phyloP scores from a whole-genome alignment of 192 early-diverging fungal genomes.

The Cladochytrium replicatum region DNA sequence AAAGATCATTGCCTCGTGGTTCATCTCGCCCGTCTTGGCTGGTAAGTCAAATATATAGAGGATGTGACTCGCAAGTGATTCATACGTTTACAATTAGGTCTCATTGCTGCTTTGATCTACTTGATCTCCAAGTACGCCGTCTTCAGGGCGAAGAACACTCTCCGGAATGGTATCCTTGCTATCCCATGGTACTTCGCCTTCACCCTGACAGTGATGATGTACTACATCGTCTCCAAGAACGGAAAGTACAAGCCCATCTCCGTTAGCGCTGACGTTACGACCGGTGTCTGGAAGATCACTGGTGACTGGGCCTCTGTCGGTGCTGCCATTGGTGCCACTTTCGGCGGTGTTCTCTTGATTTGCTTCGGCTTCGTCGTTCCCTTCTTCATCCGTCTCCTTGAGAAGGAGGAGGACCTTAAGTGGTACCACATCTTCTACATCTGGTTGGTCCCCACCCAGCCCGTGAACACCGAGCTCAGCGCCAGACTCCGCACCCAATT shows the following conservation, averaged over 20 bases:
- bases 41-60: too few species aligned
- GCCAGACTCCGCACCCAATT: slow-evolving; percentile 2
- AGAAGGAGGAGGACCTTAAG: slow-evolving; percentile 52
- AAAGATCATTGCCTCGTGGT: slow-evolving; percentile 65
- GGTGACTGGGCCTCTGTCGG: slow-evolving; percentile 33
- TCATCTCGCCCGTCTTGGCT: slow-evolving; percentile 58
- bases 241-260: slow-evolving; percentile 15
- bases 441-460: slow-evolving; percentile 43
- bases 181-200: slow-evolving; percentile 64
- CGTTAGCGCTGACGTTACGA: slow-evolving; percentile 13
- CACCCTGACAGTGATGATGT: slow-evolving; percentile 49
- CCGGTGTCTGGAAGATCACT: slow-evolving; percentile 29
- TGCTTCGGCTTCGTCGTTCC: slow-evolving; percentile 55
- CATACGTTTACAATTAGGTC: too few species aligned
- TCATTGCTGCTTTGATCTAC: slow-evolving; percentile 56
- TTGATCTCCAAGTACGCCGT: slow-evolving; percentile 52
- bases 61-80: too few species aligned
- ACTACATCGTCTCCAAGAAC: slow-evolving; percentile 67
- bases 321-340: slow-evolving; percentile 47
- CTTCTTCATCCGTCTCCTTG: slow-evolving; percentile 52
- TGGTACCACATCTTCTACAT: slow-evolving; percentile 66
- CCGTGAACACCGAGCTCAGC: slow-evolving; percentile 6
- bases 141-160: slow-evolving; percentile 49
- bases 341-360: slow-evolving; percentile 48
- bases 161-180: slow-evolving; percentile 54